Evolutionary conservation across 768 basidiomycete species (phyloP).

Genomic region (Termitomyces titanicus): DNA sequence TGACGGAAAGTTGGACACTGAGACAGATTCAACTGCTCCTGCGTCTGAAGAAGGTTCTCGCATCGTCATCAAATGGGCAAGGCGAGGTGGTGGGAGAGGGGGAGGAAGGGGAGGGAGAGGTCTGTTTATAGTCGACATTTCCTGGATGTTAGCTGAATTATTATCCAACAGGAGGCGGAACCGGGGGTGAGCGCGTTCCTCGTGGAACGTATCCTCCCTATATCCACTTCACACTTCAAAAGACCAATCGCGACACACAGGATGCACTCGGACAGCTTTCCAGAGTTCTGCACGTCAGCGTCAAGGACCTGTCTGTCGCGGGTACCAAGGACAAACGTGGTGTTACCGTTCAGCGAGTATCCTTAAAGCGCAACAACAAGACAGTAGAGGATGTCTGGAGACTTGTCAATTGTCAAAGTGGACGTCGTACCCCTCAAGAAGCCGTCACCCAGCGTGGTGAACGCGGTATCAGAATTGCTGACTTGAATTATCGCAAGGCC

Average conservation of each 20-base stretch:
- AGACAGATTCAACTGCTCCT: slow-evolving; percentile 56
- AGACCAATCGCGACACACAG: slow-evolving; percentile 96
- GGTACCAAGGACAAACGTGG: slow-evolving; percentile 99
- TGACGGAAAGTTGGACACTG: slow-evolving; percentile 78
- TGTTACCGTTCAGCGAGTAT: slow-evolving; percentile 91
- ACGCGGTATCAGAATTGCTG: slow-evolving; percentile 83
- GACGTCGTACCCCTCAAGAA: slow-evolving; percentile 52
- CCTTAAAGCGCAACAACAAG: slow-evolving; percentile 70
- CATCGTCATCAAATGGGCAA: slow-evolving; percentile 78
- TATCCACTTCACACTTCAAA: slow-evolving; percentile 95
- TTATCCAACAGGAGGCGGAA: slow-evolving; percentile 4
- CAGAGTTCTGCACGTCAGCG: slow-evolving; percentile 67
- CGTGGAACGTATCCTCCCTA: slow-evolving; percentile 78
- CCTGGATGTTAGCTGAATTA: neutral
- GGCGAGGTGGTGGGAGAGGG: slow-evolving; percentile 43
- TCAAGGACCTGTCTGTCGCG: slow-evolving; percentile 84
- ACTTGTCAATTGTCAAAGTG: slow-evolving; percentile 63
- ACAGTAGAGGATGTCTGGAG: slow-evolving; percentile 86
- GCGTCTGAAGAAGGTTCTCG: slow-evolving; percentile 64
- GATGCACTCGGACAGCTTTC: slow-evolving; percentile 84
- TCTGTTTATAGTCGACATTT: neutral
- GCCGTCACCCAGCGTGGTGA: slow-evolving; percentile 76
- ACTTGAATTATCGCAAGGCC: slow-evolving; percentile 80
- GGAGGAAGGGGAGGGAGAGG: slow-evolving; percentile 41
- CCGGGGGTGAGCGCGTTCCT: slow-evolving; percentile 37